Conservation (phyloP, 176 grass and related monocot species). For the Tuctoria greenei region DNA sequence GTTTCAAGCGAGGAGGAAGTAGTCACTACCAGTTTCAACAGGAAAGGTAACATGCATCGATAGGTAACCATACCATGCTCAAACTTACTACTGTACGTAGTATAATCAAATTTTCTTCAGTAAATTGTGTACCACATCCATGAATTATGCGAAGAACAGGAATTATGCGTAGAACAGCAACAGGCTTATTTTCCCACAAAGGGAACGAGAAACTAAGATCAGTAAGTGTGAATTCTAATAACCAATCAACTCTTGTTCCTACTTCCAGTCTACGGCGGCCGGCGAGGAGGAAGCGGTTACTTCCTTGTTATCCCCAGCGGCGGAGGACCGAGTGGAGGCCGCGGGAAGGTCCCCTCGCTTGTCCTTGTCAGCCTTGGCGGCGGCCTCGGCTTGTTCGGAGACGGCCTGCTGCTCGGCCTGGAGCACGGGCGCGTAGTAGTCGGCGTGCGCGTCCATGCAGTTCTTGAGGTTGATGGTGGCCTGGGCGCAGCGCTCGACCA, state of each 20-base stretch:
- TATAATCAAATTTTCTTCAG: conserved; percentile 26
- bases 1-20: background rate
- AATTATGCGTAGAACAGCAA: background rate
- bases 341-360: conserved; percentile 5
- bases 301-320: background rate
- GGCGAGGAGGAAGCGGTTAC: conserved; percentile 3
- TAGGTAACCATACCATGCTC: background rate
- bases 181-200: conserved; percentile 36
- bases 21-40: background rate
- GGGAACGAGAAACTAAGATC: conserved; percentile 25
- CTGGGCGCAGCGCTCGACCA: conserved; percentile 66
- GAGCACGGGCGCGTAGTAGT: conserved; percentile 72
- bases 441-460: conserved; percentile 86
- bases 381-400: conserved; percentile 25
- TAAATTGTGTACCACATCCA: conserved; percentile 9
- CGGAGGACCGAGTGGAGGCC: background rate
- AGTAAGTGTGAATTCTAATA: conserved; percentile 3
- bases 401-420: conserved; percentile 46
- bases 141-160: background rate
- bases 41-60: background rate
- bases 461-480: conserved; percentile 58
- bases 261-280: background rate
- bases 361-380: background rate
- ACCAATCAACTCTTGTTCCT: conserved; percentile 23
- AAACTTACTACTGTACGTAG: too few relatives aligned